These are phyloP conservation scores for Pistacia integerrima DNA, from an alignment of 345 rosid genomes.

Conservation along the genomic window DNA sequence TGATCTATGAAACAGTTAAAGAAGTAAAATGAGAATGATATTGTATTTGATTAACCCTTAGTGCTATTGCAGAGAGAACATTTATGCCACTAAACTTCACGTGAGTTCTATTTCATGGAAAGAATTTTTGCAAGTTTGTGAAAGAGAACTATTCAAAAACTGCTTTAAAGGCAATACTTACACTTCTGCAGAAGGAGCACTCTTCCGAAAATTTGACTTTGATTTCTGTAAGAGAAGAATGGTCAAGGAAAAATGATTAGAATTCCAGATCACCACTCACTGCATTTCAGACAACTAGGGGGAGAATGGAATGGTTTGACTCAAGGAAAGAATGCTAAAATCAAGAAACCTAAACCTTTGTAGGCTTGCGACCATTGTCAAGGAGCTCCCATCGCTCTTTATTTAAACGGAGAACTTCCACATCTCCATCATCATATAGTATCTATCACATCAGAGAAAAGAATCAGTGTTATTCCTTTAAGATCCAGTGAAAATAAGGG, in stretches of 20 bases:
- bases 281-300: slow-evolving; percentile 4
- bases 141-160: background rate
- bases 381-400: slow-evolving; percentile 91
- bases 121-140: background rate
- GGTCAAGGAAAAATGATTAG: slow-evolving; percentile 23
- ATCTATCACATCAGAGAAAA: slow-evolving; percentile 42
- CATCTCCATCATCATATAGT: slow-evolving; percentile 92
- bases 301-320: slow-evolving; percentile 1
- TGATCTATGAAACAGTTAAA: slow-evolving; percentile 48
- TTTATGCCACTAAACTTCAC: background rate
- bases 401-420: slow-evolving; percentile 82
- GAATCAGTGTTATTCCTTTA: slow-evolving; percentile 2
- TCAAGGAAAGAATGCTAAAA: slow-evolving; percentile 18
- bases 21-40: slow-evolving; percentile 1
- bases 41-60: slow-evolving; percentile 6
- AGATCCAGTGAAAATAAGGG: background rate
- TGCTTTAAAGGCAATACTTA: slow-evolving; percentile 35
- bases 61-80: background rate
- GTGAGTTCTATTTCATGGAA: slow-evolving; percentile 1
- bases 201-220: slow-evolving; percentile 49
- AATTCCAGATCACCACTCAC: slow-evolving; percentile 14
- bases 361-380: slow-evolving; percentile 56
- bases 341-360: slow-evolving; percentile 51
- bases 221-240: slow-evolving; percentile 50
- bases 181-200: slow-evolving; percentile 47